Percentiles rank a stretch among this genome's conserved stretches.
phyloP scores from a whole-genome alignment of 768 basidiomycete genomes.

The Termitomyces sp. region DNA sequence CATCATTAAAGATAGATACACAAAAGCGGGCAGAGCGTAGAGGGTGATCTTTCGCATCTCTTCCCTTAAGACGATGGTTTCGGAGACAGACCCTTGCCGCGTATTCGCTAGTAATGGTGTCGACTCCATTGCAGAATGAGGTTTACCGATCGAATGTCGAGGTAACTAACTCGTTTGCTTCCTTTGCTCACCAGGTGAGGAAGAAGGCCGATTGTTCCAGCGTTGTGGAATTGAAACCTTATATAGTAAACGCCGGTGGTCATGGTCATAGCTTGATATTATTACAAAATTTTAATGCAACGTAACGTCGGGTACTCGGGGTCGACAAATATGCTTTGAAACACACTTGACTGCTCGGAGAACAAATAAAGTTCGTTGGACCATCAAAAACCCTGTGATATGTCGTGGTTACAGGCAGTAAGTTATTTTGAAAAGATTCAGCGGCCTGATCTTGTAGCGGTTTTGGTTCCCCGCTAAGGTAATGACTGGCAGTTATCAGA shows the following conservation, averaged over 20 bases:
- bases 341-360: not conserved
- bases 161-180: not conserved
- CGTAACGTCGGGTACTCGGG: not conserved
- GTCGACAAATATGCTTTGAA: not conserved
- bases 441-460: no score
- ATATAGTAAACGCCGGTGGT: not conserved
- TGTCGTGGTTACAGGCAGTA: not conserved
- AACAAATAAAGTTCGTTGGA: not conserved
- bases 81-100: slow-evolving; percentile 7
- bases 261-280: not conserved
- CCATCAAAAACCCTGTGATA: not conserved
- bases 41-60: slow-evolving; percentile 52
- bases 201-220: not conserved
- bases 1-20: slow-evolving; percentile 35
- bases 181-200: not conserved
- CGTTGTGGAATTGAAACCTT: not conserved
- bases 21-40: slow-evolving; percentile 67
- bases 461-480: no score
- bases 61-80: slow-evolving; percentile 37
- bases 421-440: not conserved
- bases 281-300: not conserved
- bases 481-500: no score
- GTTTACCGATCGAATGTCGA: not conserved
- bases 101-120: slow-evolving; percentile 55
- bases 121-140: slow-evolving; percentile 30